These are phyloP conservation scores for Colletotrichum musicola DNA, from an alignment of 2,329 filamentous ascomycete genomes.

Conservation along the genomic window DNA sequence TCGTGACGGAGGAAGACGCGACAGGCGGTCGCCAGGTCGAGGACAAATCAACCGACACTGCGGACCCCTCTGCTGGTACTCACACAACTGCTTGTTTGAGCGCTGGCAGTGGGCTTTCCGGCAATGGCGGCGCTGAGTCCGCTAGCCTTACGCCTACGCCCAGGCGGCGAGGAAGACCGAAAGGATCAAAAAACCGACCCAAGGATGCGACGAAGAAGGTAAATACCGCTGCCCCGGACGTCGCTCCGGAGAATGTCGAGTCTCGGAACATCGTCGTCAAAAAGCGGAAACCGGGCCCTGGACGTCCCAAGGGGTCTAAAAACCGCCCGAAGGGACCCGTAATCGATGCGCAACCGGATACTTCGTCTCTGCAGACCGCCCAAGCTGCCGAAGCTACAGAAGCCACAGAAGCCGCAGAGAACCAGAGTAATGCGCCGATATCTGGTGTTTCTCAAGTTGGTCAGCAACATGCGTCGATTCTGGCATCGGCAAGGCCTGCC, in stretches of 20 bases:
- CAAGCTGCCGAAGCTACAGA: no score
- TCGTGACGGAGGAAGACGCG: conserved; percentile 42
- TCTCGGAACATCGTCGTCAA: conserved; percentile 43
- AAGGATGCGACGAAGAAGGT: conserved; percentile 7
- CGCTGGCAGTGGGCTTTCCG: neutral
- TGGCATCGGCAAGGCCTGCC: neutral
- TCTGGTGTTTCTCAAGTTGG: neutral
- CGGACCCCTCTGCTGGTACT: neutral
- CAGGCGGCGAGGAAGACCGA: conserved; percentile 42
- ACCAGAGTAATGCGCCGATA: neutral
- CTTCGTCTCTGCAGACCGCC: neutral
- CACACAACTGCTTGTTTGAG: neutral
- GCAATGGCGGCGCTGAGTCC: neutral
- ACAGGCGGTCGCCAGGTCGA: neutral
- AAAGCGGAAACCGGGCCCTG: conserved; percentile 49
- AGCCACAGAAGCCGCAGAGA: neutral
- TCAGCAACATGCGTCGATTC: neutral
- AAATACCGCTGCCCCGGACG: neutral
- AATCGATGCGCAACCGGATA: neutral
- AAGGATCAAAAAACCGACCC: conserved; percentile 39
- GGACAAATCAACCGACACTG: neutral
- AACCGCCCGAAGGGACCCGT: conserved; percentile 57
- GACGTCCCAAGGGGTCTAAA: conserved; percentile 66
- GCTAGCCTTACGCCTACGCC: conserved; percentile 35
- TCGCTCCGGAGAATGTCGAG: neutral